Evolutionary conservation across 2,329 filamentous ascomycete species (phyloP), one percentile per base, ranked within the genome.

Genomic region (Aspergillus terreus): DNA sequence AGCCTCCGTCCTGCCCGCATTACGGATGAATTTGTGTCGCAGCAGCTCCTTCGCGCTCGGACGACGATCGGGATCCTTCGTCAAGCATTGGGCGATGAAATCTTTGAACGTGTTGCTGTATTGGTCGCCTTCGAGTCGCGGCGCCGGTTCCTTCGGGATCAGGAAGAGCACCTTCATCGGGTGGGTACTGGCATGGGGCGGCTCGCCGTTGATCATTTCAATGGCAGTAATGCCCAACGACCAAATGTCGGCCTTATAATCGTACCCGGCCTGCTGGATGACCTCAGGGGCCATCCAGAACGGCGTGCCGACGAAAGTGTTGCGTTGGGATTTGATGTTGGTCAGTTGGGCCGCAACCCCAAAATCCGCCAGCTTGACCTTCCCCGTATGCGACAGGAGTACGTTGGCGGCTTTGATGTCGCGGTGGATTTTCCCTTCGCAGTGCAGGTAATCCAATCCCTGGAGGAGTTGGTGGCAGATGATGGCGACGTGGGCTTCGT

Each of bases 251-350:
- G 91, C 91, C 71, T 94, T 94, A 76, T 90, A 94, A 69, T 92
- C 90, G 60, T 86, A 86, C 40, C 83, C 83, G 57, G 89, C 84
- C 72, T 95, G 90, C 69, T 95, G 87, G 60, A 96, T 96, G 33
- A 96, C 91, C 67, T 96, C 91, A 1, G 91, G 91, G 1, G 91
- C 91, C 91, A 96, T 95, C 91, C 91, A 96, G 67, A 95, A 96
- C 0, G 94, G 94, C 0, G 92, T 97, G 17, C 94, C 94, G 17
- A 99, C 94, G 65, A 99, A 97, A 0, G 94, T 99, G 72, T 97
- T 92, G 49, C 94, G 85, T 71, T 96, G 91, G 2, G 92, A 96
- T 73, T 96, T 96, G 75, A 97, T 95, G 68, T 96, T 96, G 55
- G 90, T 95, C 63, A 99, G 79, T 71, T 99, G 94, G 27, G 94